These are phyloP conservation scores for Casuarina equisetifolia DNA, from an alignment of 306 rosid species.

Conservation along the genomic window DNA sequence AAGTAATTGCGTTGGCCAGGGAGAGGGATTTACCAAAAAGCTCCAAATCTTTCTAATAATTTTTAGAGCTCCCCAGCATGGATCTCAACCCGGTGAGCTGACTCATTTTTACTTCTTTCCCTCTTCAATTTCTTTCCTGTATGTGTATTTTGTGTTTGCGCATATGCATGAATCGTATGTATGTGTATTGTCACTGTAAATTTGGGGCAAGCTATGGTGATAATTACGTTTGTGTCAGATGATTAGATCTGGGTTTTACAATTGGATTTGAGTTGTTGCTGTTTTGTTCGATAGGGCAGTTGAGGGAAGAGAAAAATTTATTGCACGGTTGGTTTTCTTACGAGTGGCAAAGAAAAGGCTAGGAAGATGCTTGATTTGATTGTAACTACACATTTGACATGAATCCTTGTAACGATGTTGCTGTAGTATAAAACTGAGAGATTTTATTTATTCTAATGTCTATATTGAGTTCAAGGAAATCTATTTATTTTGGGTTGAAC, in stretches of 20 bases:
- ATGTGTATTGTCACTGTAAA: neutral
- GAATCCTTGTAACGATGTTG: neutral
- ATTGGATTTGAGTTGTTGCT: neutral
- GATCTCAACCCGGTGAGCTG: conserved; percentile 51
- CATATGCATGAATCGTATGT: neutral
- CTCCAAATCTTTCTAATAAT: conserved; percentile 10
- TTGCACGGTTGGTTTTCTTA: neutral
- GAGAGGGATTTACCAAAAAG: neutral
- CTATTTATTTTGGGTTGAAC: neutral
- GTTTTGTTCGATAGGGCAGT: neutral
- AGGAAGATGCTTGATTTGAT: neutral
- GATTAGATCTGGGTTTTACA: neutral
- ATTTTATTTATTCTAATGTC: neutral
- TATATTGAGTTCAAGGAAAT: neutral
- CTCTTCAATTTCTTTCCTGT: neutral
- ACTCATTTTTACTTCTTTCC: neutral
- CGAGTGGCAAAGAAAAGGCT: neutral
- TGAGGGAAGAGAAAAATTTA: neutral
- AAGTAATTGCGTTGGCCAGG: neutral
- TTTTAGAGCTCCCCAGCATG: conserved; percentile 18
- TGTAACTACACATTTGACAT: neutral
- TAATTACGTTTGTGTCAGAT: neutral
- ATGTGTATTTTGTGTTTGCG: neutral
- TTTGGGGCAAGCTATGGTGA: neutral
- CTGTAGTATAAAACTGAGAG: neutral